These are phyloP conservation scores for Dioszegia aurantiaca DNA, from an alignment of 768 basidiomycete species.

Conservation along the genomic window DNA sequence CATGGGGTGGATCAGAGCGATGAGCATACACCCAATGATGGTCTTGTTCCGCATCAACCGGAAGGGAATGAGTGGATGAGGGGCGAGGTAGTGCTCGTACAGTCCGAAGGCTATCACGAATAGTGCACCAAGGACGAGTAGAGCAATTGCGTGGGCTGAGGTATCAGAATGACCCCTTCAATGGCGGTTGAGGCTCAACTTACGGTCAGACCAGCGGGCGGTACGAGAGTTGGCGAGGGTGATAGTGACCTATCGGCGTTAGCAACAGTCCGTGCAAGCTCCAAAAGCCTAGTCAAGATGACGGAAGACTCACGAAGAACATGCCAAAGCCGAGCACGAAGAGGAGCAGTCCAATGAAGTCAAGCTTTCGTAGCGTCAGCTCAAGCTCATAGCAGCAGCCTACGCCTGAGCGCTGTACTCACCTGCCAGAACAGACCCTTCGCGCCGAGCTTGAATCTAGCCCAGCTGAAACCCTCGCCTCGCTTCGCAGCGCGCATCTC, in stretches of 20 bases:
- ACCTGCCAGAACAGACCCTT: constrained; percentile 42
- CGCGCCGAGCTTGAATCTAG: constrained; percentile 1
- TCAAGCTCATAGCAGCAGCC: background rate
- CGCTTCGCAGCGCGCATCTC: constrained; percentile 23
- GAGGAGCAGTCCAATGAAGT: constrained; percentile 47
- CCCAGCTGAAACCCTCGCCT: background rate
- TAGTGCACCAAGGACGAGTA: constrained; percentile 38
- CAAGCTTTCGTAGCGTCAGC: too few relatives aligned
- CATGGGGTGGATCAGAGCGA: constrained; percentile 48
- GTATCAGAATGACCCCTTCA: background rate
- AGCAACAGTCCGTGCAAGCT: background rate
- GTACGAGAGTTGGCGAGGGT: constrained; percentile 47
- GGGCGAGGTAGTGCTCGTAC: constrained; percentile 47
- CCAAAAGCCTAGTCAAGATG: too few relatives aligned
- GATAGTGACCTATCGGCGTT: constrained; percentile 28
- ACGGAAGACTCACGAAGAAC: constrained; percentile 26
- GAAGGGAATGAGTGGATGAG: constrained; percentile 49
- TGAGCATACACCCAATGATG: constrained; percentile 40
- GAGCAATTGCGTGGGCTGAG: constrained; percentile 44
- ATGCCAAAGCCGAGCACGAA: constrained; percentile 48
- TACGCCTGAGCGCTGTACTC: background rate
- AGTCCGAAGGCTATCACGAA: constrained; percentile 35
- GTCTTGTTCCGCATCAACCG: constrained; percentile 42
- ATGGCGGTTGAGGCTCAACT: background rate
- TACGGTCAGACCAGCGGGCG: constrained; percentile 39